Percentiles rank a stretch among this genome's conserved stretches.
These are phyloP conservation scores for Apophysomyces elegans DNA, from an alignment of 371 early-diverging fungal species.

Conservation along the genomic window DNA sequence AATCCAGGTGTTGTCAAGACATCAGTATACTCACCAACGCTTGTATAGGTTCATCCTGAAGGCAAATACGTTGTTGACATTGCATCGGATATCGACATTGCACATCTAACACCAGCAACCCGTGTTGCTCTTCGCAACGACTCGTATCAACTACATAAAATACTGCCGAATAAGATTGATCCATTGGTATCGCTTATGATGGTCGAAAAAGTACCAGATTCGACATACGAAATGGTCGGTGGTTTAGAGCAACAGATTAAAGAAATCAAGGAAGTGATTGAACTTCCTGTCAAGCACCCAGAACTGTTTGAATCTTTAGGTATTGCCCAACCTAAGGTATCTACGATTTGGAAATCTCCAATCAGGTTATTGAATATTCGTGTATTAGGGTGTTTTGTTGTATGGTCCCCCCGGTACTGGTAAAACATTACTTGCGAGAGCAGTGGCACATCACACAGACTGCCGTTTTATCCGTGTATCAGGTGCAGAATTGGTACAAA, in stretches of 20 bases:
- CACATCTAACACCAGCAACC: slow-evolving; percentile 91
- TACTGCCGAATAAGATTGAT: slow-evolving; percentile 99
- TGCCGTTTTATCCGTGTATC: slow-evolving; percentile 99
- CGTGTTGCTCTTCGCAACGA: slow-evolving; percentile 98
- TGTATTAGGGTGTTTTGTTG: slow-evolving; percentile 99
- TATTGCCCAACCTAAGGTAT: slow-evolving; percentile 50
- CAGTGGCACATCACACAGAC: slow-evolving; percentile 99
- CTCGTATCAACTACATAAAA: slow-evolving; percentile 98
- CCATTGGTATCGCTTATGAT: slow-evolving; percentile 99
- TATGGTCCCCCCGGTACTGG: slow-evolving; percentile 99
- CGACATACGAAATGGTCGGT: slow-evolving; percentile 99
- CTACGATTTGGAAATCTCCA: slow-evolving; percentile 54
- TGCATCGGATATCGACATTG: slow-evolving; percentile 88
- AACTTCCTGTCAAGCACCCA: slow-evolving; percentile 94
- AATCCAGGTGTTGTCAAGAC: background rate
- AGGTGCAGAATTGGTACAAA: slow-evolving; percentile 99
- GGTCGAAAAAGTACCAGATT: slow-evolving; percentile 99
- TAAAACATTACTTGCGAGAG: slow-evolving; percentile 99
- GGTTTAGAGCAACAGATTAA: slow-evolving; percentile 99
- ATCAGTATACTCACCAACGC: background rate
- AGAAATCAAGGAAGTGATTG: slow-evolving; percentile 99
- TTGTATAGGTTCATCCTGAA: slow-evolving; percentile 89
- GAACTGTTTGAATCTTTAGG: slow-evolving; percentile 55
- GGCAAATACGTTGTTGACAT: slow-evolving; percentile 99
- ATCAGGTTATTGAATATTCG: slow-evolving; percentile 78